These are phyloP conservation scores for Chalciporus chontae DNA, from an alignment of 768 basidiomycete genomes.

Conservation along the genomic window DNA sequence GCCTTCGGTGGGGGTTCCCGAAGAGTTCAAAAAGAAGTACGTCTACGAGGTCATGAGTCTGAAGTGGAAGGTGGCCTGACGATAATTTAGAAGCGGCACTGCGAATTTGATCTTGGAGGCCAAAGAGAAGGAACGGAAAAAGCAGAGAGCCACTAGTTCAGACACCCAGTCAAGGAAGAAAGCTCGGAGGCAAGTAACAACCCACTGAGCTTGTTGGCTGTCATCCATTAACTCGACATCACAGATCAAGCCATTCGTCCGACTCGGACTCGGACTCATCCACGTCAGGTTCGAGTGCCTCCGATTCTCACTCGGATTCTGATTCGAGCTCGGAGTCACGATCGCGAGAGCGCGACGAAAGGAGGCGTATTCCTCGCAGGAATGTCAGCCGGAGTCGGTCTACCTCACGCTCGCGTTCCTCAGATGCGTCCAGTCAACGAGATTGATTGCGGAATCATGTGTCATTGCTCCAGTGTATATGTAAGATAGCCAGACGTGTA, in stretches of 20 bases:
- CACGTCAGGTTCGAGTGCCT: constrained; percentile 43
- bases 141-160: constrained; percentile 28
- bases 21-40: constrained; percentile 84
- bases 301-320: constrained; percentile 38
- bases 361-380: constrained; percentile 36
- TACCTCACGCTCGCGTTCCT: constrained; percentile 14
- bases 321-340: constrained; percentile 45
- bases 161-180: constrained; percentile 35
- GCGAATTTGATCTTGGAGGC: constrained; percentile 81
- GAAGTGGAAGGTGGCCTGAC: constrained; percentile 2
- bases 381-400: constrained; percentile 23
- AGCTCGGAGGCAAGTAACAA: constrained; percentile 38
- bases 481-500: constrained; percentile 9
- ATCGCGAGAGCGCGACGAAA: constrained; percentile 39
- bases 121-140: constrained; percentile 73
- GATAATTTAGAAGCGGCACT: constrained; percentile 56
- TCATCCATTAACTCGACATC: background rate
- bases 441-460: constrained; percentile 12
- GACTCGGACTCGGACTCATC: constrained; percentile 15
- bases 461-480: constrained; percentile 8
- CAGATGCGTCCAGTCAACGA: constrained; percentile 13
- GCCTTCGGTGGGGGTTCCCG: constrained; percentile 81
- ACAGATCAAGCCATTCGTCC: constrained; percentile 34
- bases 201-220: constrained; percentile 4
- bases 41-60: constrained; percentile 21